Evolutionary conservation across 2,329 filamentous ascomycete genomes (phyloP), one percentile per base, ranked within the genome.

Genomic region (Rhynchosporium secalis): DNA sequence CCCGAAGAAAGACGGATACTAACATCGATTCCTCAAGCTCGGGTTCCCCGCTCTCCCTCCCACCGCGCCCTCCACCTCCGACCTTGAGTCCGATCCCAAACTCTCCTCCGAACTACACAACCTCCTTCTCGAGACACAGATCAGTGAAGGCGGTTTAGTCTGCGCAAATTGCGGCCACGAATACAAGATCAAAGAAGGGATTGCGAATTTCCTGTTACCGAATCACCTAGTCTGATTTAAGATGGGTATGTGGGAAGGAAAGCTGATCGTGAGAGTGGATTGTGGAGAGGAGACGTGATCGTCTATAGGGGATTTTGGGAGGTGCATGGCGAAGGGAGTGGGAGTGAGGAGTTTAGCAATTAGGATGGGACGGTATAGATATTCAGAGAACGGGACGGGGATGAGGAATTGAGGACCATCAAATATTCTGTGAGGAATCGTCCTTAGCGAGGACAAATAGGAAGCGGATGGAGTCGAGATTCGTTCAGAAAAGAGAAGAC

Each of bases 111-210:
- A 96, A 69, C 77, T 97, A 72, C 93, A 98, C 76, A 83, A 85
- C 28, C 76, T 97, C 60, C 80, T 98, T 43, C 81, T 97, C 69
- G 91, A 98, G 82, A 99, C 95, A 63, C 89, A 92, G 72, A 90
- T 99, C 63, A 83, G 86, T 43, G 90, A 94, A 77, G 95, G 95
- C 3, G 94, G 91, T 77, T 81, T 99, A 67, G 90, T 93, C 4
- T 99, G 95, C 75, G 92, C 86, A 54, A 90, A 90, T 76, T 99
- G 95, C 74, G 91, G 90, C 54, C 94, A 98, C 75, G 91, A 96
- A 79, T 99, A 98, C 77, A 87, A 87, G 63, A 88, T 99, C 66
- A 93, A 95, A 75, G 94, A 99, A 78, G 95, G 95, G 4, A 96
- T 98, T 75, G 92, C 92, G 63, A 98, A 98, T 77, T 99, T 99